Evolutionary conservation across 23 red algal species (phyloP).

Genomic region (Gracilariopsis chorda): DNA sequence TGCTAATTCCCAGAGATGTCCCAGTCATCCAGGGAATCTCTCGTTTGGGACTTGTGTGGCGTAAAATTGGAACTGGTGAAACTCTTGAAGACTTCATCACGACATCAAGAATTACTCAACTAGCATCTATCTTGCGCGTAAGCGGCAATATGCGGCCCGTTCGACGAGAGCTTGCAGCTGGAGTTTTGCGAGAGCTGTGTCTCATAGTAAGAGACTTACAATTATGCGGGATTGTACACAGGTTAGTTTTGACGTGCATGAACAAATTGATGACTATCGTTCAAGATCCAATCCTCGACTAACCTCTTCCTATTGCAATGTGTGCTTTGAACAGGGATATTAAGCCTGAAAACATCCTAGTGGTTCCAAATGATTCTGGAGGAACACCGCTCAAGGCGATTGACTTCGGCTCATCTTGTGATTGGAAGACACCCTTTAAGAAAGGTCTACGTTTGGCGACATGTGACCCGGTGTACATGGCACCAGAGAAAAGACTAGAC

Average conservation of each 20-base stretch:
- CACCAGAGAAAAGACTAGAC: conserved; percentile 71
- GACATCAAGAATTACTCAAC: background rate
- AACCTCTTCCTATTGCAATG: background rate
- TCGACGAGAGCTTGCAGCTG: conserved; percentile 32
- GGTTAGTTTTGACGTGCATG: conserved; percentile 34
- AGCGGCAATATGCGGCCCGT: background rate
- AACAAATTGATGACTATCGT: background rate
- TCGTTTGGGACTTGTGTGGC: conserved; percentile 75
- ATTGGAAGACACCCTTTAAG: conserved; percentile 75
- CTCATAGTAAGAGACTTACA: conserved; percentile 49
- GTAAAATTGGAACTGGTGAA: conserved; percentile 57
- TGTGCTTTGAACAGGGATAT: conserved; percentile 49
- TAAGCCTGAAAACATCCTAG: conserved; percentile 80
- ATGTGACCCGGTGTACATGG: conserved; percentile 79
- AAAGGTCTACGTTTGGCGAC: conserved; percentile 63
- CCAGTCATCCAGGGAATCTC: conserved; percentile 2
- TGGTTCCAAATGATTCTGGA: conserved; percentile 37
- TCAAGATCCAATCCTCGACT: background rate
- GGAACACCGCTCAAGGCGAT: conserved; percentile 56
- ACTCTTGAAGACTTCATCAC: conserved; percentile 79
- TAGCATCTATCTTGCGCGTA: conserved; percentile 28
- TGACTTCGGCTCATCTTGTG: conserved; percentile 84
- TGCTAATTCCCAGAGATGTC: background rate
- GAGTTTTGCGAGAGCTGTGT: conserved; percentile 26
- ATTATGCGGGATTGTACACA: conserved; percentile 76